phyloP scores from a whole-genome alignment of 345 rosid species.

The Lepidium sativum region DNA sequence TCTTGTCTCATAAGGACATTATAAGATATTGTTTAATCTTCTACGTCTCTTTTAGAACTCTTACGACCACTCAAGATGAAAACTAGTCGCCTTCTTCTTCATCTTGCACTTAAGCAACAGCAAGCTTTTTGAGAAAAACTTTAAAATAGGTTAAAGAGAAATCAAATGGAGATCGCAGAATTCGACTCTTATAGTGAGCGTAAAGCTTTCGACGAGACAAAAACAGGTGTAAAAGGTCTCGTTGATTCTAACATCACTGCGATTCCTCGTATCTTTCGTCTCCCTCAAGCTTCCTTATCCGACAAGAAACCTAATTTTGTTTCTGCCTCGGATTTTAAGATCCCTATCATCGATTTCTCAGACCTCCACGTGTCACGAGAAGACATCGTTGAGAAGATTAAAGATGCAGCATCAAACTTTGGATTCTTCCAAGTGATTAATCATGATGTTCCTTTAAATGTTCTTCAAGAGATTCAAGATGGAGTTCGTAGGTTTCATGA shows the following conservation, averaged over 20 bases:
- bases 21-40: too few species aligned
- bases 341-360: conserved; percentile 37
- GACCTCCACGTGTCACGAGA: neutral
- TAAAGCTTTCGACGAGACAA: conserved; percentile 15
- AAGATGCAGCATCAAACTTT: conserved; percentile 29
- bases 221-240: conserved; percentile 41
- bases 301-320: neutral
- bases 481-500: too few species aligned
- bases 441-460: conserved; percentile 39
- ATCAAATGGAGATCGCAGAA: conserved; percentile 1
- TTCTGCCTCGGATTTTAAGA: neutral
- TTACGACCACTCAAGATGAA: too few species aligned
- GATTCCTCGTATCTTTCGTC: conserved; percentile 28
- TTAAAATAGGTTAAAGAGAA: too few species aligned
- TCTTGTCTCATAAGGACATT: too few species aligned
- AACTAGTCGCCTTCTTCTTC: too few species aligned
- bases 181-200: neutral
- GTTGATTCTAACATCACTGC: conserved; percentile 28
- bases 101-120: neutral
- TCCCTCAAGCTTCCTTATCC: neutral
- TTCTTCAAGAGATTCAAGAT: too few species aligned
- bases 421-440: conserved; percentile 47
- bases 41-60: too few species aligned
- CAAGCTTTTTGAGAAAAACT: neutral
- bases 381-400: conserved; percentile 9